These are phyloP conservation scores for Citrullus colocynthis DNA, from an alignment of 306 rosid species.

Conservation along the genomic window DNA sequence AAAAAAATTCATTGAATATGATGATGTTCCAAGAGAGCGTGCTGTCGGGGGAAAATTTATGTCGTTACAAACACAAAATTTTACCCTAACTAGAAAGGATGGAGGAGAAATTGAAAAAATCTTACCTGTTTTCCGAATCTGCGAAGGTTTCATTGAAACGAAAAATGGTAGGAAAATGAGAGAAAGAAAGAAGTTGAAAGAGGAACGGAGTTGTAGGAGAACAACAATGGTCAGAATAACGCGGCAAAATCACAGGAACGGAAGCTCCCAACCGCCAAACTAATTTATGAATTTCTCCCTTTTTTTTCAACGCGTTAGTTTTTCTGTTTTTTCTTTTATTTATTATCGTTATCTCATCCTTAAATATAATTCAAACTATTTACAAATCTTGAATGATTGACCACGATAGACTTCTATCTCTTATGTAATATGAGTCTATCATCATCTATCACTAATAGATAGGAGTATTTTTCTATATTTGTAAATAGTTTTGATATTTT, in stretches of 20 bases:
- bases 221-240: conserved; percentile 29
- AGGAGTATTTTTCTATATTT: no score
- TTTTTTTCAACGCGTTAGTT: background rate
- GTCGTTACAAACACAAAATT: background rate
- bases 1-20: background rate
- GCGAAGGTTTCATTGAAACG: background rate
- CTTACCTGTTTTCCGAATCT: background rate
- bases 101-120: background rate
- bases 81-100: background rate
- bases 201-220: conserved; percentile 36
- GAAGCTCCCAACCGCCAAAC: conserved; percentile 13
- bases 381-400: no score
- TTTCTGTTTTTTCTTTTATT: background rate
- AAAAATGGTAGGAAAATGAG: conserved; percentile 21
- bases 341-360: no score
- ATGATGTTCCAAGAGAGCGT: background rate
- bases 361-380: no score
- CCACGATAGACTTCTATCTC: no score
- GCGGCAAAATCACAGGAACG: conserved; percentile 25
- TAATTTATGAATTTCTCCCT: conserved; percentile 10
- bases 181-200: conserved; percentile 30
- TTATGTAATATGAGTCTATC: no score
- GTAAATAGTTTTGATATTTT: no score
- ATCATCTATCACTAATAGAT: no score
- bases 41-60: background rate